Evolutionary conservation across 768 basidiomycete genomes (phyloP).

Genomic region (Grammothele lineata): DNA sequence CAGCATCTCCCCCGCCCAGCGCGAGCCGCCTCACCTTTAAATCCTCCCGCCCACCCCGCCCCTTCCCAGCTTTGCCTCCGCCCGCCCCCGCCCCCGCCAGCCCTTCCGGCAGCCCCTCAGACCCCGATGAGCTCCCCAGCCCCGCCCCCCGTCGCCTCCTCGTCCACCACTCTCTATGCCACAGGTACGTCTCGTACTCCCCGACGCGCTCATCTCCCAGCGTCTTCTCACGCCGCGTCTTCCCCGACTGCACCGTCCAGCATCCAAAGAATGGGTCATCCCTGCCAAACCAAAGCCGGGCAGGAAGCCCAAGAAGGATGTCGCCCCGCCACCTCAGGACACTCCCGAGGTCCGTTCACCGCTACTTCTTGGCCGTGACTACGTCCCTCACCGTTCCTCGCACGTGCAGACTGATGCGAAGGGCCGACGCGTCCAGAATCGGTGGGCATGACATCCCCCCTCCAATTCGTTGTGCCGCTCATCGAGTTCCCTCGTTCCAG

Average conservation of each 20-base stretch:
- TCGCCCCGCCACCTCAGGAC: conserved; percentile 32
- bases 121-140: conserved; percentile 24
- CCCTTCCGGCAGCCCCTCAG: conserved; percentile 8
- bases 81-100: conserved; percentile 14
- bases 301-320: conserved; percentile 80
- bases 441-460: conserved; percentile 37
- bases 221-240: conserved; percentile 11
- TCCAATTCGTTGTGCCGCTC: too few species aligned
- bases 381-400: too few species aligned
- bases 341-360: conserved; percentile 44
- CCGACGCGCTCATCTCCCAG: conserved; percentile 1
- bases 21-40: conserved; percentile 13
- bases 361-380: conserved; percentile 6
- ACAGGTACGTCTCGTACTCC: conserved; percentile 45
- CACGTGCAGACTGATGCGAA: conserved; percentile 45
- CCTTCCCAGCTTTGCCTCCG: conserved; percentile 25
- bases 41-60: conserved; percentile 18
- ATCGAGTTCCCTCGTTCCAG: conserved; percentile 32
- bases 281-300: conserved; percentile 85
- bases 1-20: conserved; percentile 12
- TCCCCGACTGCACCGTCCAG: too few species aligned
- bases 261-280: conserved; percentile 89
- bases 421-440: conserved; percentile 73
- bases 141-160: conserved; percentile 32
- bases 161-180: conserved; percentile 68